Evolutionary conservation across 2,329 filamentous ascomycete species (phyloP), one percentile per base, ranked within the genome.

Genomic region (Pseudogymnoascus sp.): DNA sequence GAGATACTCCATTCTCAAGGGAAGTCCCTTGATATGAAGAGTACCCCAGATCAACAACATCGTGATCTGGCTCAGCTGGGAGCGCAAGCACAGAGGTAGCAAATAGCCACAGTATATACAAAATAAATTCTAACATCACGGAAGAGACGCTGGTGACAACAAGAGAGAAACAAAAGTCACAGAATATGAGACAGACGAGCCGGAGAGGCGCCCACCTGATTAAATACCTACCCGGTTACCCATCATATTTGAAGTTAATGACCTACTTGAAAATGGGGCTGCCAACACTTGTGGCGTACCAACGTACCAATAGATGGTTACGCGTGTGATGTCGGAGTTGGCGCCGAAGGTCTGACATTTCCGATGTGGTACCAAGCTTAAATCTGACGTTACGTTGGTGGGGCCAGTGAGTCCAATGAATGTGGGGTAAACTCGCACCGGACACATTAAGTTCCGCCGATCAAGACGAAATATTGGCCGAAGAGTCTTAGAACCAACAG

Each of bases 11-110:
- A 68, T 83, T 83, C 0, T 74, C 68, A 1, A 81, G 76, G 1
- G 77, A 70, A 3, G 77, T 74, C 7, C 90, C 90, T 60, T 79
- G 74, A 70, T 92, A 91, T 26, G 78, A 82, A 31, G 86, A 82
- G 71, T 92, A 93, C 2, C 80, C 81, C 21, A 93, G 77, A 65
- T 89, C 78, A 13, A 91, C 84, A 3, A 77, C 66, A 10, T 53
- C 26, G 4, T 13, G n/a, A n/a, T 19, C 9, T 56, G 26, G 46
- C 46, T 56, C 26, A 31, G 26, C 46, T 31, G 46, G 46, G 19
- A 56, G 46, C 26, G n/a, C 26, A 56, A 56, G 26, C n/a, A 56
- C n/a, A 56, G 26, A 56, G n/a, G n/a, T 11, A 19, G 21, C 31
- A 56, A 4, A 31, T 56, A 56, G 26, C 26, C 6, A 31, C 9